Evolutionary conservation across 345 rosid genomes (phyloP).

Genomic region (Viola odorata): DNA sequence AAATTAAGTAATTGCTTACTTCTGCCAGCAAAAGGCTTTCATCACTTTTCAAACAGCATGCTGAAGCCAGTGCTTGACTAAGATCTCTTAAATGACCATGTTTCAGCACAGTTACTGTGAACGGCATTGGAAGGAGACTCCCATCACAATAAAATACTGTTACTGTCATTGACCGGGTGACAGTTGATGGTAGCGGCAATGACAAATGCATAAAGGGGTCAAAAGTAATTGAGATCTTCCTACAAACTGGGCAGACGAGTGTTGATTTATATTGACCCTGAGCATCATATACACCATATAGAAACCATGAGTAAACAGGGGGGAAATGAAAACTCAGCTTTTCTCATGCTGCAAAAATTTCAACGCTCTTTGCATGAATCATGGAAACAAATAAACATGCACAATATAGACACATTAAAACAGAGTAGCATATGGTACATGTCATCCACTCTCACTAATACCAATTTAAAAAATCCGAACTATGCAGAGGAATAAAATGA

Average conservation of each 20-base stretch:
- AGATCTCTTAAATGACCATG: constrained; percentile 74
- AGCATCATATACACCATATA: constrained; percentile 18
- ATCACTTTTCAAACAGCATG: constrained; percentile 70
- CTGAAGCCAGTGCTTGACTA: constrained; percentile 51
- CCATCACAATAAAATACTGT: constrained; percentile 74
- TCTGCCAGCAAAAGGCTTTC: constrained; percentile 83
- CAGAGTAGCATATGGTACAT: no score
- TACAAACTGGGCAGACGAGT: constrained; percentile 78
- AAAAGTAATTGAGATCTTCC: constrained; percentile 80
- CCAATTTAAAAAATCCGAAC: no score
- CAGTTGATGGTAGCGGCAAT: constrained; percentile 81
- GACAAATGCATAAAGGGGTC: constrained; percentile 96
- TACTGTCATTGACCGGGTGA: constrained; percentile 75
- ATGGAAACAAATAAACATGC: background rate
- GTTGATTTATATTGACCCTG: constrained; percentile 99
- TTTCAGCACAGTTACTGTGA: constrained; percentile 67
- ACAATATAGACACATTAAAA: no score
- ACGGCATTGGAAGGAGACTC: constrained; percentile 68
- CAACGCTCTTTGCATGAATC: background rate
- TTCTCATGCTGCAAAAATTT: background rate
- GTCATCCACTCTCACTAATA: no score
- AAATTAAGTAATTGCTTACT: constrained; percentile 32
- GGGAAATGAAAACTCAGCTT: background rate
- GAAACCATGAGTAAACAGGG: constrained; percentile 7
- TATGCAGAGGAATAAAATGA: no score